These are phyloP conservation scores for Rhizoclosmatium sp. DNA, from an alignment of 192 early-diverging fungal genomes.

Conservation along the genomic window DNA sequence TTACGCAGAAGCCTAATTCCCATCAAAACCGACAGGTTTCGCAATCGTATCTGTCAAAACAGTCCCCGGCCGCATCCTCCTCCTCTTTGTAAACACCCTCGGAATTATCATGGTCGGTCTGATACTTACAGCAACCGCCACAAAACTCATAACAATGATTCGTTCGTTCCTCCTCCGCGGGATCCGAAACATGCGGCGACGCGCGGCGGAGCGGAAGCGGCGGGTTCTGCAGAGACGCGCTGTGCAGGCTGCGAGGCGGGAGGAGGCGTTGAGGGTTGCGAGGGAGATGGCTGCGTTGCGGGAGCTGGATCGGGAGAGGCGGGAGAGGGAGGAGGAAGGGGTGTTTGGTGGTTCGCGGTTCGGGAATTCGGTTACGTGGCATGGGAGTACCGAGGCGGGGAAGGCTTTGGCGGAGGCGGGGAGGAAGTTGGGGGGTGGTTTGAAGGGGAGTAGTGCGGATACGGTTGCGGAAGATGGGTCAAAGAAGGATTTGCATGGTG, in stretches of 20 bases:
- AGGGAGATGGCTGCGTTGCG: neutral
- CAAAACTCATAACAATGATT: conserved; percentile 15
- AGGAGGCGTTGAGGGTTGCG: neutral
- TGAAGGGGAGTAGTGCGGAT: neutral
- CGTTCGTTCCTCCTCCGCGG: conserved; percentile 24
- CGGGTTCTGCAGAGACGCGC: neutral
- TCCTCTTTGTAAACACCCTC: conserved; percentile 6
- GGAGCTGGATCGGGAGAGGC: neutral
- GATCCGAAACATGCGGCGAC: conserved; percentile 22
- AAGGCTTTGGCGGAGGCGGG: conserved; percentile 13
- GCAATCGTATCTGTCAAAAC: neutral
- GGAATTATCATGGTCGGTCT: conserved; percentile 28
- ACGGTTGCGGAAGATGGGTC: neutral
- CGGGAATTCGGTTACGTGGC: conserved; percentile 11
- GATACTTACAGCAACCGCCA: conserved; percentile 10
- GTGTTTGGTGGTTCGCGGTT: neutral
- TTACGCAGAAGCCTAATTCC: no score
- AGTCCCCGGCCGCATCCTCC: neutral
- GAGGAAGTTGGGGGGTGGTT: neutral
- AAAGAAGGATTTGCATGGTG: neutral
- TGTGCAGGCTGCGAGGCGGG: neutral
- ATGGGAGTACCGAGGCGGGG: conserved; percentile 9
- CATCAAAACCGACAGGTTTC: conserved; percentile 13
- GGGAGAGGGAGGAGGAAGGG: neutral
- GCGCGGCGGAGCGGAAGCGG: conserved; percentile 5